Base-by-base conservation (phyloP, 352 stramenopile genomes). In the Globisporangium acanthophoron region DNA sequence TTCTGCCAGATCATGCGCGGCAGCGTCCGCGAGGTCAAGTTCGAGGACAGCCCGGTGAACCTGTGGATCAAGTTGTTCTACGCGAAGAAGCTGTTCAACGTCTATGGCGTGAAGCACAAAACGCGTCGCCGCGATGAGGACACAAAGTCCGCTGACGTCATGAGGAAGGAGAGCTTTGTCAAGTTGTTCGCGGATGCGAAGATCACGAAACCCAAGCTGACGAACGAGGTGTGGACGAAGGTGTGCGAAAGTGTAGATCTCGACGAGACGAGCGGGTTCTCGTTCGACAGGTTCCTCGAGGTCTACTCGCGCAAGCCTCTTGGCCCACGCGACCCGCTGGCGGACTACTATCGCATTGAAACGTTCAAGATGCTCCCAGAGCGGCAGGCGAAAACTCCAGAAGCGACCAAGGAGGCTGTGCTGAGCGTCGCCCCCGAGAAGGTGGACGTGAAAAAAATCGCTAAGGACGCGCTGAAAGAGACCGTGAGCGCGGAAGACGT, bases 301-400 rank as follows among this genome's bases (percentile, higher is more conserved):
- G 60, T 78, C 5, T 83, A 83, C 53, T 55, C 69, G 33, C 61
- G 67, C 16, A 56, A 68, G 20, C 40, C 76, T 1, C 57, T 86
- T 3, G 75, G 73, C n/a, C 64, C 69, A 37, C 73, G 76, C 0
- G 61, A 79, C 39, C 54, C 76, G 2, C 50, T 86, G 8, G 73
- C 64, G 0, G 76, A 83, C 43, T 86, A 70, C 63, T 80, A 83
- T 57, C 65, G 72, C 20, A 86, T 86, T 29, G 71, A 86, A 46
- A 82, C 76, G 1, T 86, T 83, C 61, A 80, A 75, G 45, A 48
- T 86, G 29, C 51, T 83, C 0, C 76, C 73, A 5, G 71, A 82
- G 33, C 61, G 64, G 7, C 73, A 63, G 3, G 58, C 35, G 3
- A 71, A 67, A n/a, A 54, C 65, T 12, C 21, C 39, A 13, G 68